A percentile compares a stretch with the other conserved stretches of the same genome.
These are phyloP conservation scores for Carpinus fangiana DNA, from an alignment of 306 rosid species.

Conservation along the genomic window DNA sequence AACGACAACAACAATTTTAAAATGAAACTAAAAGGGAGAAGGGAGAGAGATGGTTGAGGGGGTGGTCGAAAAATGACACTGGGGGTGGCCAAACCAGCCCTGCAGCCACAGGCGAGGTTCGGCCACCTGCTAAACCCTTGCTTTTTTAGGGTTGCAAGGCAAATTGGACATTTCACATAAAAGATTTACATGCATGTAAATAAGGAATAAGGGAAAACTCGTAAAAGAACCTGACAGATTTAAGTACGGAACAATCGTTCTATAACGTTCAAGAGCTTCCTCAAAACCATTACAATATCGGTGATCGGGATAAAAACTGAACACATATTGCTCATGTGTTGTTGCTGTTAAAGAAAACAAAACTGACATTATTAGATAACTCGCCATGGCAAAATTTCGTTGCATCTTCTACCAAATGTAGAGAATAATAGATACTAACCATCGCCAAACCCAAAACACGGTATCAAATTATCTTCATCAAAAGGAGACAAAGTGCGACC, in stretches of 20 bases:
- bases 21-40: too few relatives aligned
- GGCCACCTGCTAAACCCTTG: too few relatives aligned
- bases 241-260: constrained; percentile 73
- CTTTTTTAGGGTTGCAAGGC: too few relatives aligned
- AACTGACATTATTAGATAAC: constrained; percentile 15
- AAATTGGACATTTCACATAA: too few relatives aligned
- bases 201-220: constrained; percentile 13
- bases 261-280: constrained; percentile 79
- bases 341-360: constrained; percentile 54
- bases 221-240: constrained; percentile 70
- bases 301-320: constrained; percentile 59
- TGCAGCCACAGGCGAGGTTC: too few relatives aligned
- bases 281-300: constrained; percentile 76
- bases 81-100: too few relatives aligned
- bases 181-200: neutral
- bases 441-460: constrained; percentile 96
- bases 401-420: constrained; percentile 17
- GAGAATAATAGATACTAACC: constrained; percentile 50
- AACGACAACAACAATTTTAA: too few relatives aligned
- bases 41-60: too few relatives aligned
- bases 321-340: constrained; percentile 70
- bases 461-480: constrained; percentile 94
- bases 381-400: constrained; percentile 12
- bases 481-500: constrained; percentile 84
- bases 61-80: too few relatives aligned